Evolutionary conservation across 2,329 filamentous ascomycete species (phyloP).

Genomic region (Rosellinia necatrix): DNA sequence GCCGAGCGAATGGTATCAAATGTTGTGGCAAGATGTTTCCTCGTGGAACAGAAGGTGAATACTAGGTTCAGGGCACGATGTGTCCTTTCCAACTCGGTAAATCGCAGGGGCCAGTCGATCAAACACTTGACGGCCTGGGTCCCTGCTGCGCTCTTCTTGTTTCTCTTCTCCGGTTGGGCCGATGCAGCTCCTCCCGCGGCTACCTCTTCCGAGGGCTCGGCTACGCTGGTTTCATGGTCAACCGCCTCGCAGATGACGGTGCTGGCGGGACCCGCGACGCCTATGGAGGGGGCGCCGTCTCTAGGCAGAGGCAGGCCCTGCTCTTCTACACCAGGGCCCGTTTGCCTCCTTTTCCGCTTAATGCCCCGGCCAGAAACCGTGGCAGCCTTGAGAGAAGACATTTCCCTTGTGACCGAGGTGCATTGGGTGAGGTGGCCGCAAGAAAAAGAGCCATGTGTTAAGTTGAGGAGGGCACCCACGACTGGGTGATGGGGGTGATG

Average conservation of each 20-base stretch:
- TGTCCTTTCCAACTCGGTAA: slow-evolving; percentile 73
- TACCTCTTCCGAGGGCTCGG: neutral
- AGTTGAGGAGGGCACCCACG: too few relatives aligned
- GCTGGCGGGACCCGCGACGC: neutral
- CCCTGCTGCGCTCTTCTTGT: slow-evolving; percentile 29
- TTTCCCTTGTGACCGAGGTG: slow-evolving; percentile 41
- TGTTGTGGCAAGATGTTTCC: slow-evolving; percentile 90
- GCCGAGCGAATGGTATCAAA: slow-evolving; percentile 85
- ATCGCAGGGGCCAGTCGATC: slow-evolving; percentile 72
- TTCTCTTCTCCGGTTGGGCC: slow-evolving; percentile 29
- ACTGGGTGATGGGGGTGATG: too few relatives aligned
- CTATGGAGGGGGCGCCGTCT: slow-evolving; percentile 2
- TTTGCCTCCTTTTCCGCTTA: slow-evolving; percentile 46
- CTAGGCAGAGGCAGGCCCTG: slow-evolving; percentile 16
- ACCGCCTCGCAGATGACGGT: slow-evolving; percentile 8
- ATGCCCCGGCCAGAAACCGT: slow-evolving; percentile 49
- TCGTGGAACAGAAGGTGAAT: slow-evolving; percentile 91
- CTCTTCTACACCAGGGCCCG: slow-evolving; percentile 32
- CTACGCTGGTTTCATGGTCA: neutral
- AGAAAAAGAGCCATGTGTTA: neutral
- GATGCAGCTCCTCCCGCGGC: slow-evolving; percentile 10
- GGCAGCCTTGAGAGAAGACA: slow-evolving; percentile 53
- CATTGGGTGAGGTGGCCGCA: slow-evolving; percentile 26
- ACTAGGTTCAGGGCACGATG: slow-evolving; percentile 89
- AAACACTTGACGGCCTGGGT: slow-evolving; percentile 39